Evolutionary conservation across 78 protist species (phyloP), one percentile per base, ranked within the genome.

Genomic region (Emiliania huxleyi): DNA sequence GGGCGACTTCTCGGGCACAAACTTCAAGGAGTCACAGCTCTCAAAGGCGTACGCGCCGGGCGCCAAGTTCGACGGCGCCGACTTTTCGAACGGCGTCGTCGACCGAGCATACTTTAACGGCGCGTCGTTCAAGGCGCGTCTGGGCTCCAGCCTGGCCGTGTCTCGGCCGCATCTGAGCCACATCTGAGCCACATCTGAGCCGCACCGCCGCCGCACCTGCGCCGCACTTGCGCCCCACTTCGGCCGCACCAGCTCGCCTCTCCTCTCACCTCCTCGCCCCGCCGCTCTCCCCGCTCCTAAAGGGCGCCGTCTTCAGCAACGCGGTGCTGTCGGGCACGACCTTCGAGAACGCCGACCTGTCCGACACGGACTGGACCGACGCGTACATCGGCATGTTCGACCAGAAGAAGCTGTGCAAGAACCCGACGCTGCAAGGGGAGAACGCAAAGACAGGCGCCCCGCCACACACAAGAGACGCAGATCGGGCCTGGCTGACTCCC

Each of bases 51-150:
- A 33, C 89, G 93, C 90, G 0, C 84, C 43, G 33, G 44, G 26
- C 37, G 93, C 93, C 38, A n/a, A 2, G 62, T 91, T 91, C 15
- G 93, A 91, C 42, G 93, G 93, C 52, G 93, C 93, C 19, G 93
- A 91, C 89, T 91, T 91, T 52, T 25, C 93, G 29, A 79, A 91
- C 77, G 93, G 83, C 52, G 49, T 91, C 62, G 44, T 91, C 23
- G 93, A 91, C 52, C 93, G 93, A 35, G 93, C 89, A 1, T 77
- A 29, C 19, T 90, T 48, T 21, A 85, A 85, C 48, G 90, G 90
- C 35, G 37, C 90, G 12, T 85, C 90, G 12, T 85, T 85, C 71
- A 25, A 56, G 46, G 91, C 11, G 87, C 8, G 29, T 35, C 44
- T 35, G 38, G 11, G 81, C 81, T 19, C 44, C n/a, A n/a, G n/a